phyloP scores from a whole-genome alignment of 108 stramenopile species.

The Hondaea fermentalgiana region DNA sequence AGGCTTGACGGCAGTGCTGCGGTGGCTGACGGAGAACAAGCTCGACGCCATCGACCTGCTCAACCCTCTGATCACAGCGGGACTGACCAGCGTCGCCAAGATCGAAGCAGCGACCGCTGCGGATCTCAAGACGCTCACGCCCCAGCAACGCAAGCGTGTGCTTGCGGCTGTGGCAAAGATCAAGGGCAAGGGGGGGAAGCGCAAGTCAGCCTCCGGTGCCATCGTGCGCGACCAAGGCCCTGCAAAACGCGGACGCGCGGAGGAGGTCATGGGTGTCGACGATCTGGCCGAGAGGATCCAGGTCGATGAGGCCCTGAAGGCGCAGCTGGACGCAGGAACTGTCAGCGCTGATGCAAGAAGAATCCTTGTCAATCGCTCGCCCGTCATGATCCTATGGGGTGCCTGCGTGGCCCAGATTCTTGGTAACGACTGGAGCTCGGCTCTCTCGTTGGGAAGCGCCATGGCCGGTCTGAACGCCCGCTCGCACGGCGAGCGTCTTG shows the following conservation, averaged over 20 bases:
- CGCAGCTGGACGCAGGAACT: background rate
- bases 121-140: background rate
- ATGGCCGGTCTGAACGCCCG: background rate
- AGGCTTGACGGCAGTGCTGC: background rate
- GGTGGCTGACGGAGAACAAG: background rate
- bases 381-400: conserved; percentile 12
- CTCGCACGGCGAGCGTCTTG: background rate
- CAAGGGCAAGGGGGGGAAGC: background rate
- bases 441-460: background rate
- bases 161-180: background rate
- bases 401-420: background rate
- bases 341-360: background rate
- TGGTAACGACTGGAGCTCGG: background rate
- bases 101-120: background rate
- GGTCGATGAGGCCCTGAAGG: background rate
- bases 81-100: background rate
- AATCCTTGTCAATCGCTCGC: background rate
- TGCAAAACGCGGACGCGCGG: background rate
- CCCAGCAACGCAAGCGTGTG: background rate
- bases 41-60: background rate
- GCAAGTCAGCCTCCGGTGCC: background rate
- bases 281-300: background rate
- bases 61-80: background rate
- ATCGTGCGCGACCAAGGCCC: background rate
- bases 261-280: background rate